Percentiles rank a stretch among this genome's conserved stretches.
Evolutionary conservation across 371 early-diverging fungal genomes (phyloP).

Genomic region (Haplosporangium sp.): DNA sequence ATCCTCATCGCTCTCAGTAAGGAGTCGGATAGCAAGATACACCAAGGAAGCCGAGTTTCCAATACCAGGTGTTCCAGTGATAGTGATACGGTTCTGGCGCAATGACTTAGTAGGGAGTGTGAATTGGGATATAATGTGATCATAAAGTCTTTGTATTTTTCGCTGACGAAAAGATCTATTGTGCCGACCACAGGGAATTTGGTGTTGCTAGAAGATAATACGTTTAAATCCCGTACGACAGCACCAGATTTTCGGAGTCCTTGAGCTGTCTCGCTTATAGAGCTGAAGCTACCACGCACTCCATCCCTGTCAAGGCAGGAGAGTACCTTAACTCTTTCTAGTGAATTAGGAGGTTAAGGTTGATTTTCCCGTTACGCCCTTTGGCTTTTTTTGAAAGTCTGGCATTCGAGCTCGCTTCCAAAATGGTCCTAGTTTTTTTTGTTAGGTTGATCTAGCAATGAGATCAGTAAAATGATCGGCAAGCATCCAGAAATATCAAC

Average conservation of each 20-base stretch:
- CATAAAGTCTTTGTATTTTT: conserved; percentile 5
- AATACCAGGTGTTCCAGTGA: conserved; percentile 41
- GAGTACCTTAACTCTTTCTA: conserved; percentile 6
- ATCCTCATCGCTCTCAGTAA: conserved; percentile 17
- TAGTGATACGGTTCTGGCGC: background rate
- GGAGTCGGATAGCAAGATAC: conserved; percentile 37
- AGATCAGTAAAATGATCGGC: too few species aligned
- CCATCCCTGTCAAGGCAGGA: background rate
- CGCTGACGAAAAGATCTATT: conserved; percentile 13
- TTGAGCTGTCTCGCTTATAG: background rate
- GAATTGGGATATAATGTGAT: background rate
- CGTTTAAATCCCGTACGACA: background rate
- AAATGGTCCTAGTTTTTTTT: too few species aligned
- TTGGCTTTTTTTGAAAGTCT: conserved; percentile 17
- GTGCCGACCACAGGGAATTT: conserved; percentile 15
- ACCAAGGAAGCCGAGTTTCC: conserved; percentile 34
- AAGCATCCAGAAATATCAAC: too few species aligned
- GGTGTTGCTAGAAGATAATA: background rate
- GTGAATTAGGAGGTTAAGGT: conserved; percentile 12
- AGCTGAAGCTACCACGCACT: background rate
- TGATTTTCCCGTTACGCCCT: conserved; percentile 10
- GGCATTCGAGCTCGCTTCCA: too few species aligned
- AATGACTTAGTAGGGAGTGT: too few species aligned
- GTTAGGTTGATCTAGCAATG: too few species aligned
- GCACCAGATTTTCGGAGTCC: background rate